Evolutionary conservation across 192 early-diverging fungal species (phyloP).

Genomic region (Coemansia sp.): DNA sequence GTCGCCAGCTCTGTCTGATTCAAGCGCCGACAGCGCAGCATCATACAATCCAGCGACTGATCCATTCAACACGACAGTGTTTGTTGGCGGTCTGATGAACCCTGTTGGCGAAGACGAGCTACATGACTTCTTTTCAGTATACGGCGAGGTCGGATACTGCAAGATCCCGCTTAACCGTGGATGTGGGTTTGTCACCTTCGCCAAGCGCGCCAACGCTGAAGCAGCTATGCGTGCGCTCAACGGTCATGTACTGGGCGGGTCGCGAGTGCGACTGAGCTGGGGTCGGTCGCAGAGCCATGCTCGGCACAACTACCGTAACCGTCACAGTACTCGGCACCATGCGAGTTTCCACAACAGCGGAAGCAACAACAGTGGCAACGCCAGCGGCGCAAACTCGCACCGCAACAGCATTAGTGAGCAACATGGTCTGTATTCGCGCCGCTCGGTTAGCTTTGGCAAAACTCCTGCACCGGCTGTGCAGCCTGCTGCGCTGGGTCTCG

Average conservation of each 20-base stretch:
- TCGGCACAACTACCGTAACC: conserved; percentile 47
- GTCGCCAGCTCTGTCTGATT: conserved; percentile 34
- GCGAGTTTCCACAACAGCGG: conserved; percentile 30
- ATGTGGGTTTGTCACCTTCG: conserved; percentile 95
- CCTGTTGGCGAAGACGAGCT: conserved; percentile 87
- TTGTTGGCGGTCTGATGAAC: conserved; percentile 89
- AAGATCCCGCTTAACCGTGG: conserved; percentile 94
- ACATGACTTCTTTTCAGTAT: conserved; percentile 73
- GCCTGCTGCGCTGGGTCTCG: conserved; percentile 32
- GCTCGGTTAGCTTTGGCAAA: conserved; percentile 50
- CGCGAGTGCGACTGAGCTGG: conserved; percentile 71
- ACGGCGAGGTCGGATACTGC: conserved; percentile 90
- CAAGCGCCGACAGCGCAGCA: conserved; percentile 40
- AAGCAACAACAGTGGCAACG: conserved; percentile 30
- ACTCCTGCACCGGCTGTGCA: conserved; percentile 5
- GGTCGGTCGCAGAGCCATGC: conserved; percentile 59
- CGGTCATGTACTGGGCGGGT: conserved; percentile 78
- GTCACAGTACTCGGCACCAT: conserved; percentile 26
- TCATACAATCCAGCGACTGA: conserved; percentile 59
- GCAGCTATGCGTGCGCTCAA: conserved; percentile 89
- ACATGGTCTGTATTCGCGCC: conserved; percentile 22
- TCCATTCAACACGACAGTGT: conserved; percentile 94
- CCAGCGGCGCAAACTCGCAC: conserved; percentile 39
- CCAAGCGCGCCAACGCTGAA: conserved; percentile 79
- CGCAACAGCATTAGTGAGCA: conserved; percentile 52